Evolutionary conservation across 306 rosid genomes (phyloP).

Genomic region (Sesbania bispinosa): DNA sequence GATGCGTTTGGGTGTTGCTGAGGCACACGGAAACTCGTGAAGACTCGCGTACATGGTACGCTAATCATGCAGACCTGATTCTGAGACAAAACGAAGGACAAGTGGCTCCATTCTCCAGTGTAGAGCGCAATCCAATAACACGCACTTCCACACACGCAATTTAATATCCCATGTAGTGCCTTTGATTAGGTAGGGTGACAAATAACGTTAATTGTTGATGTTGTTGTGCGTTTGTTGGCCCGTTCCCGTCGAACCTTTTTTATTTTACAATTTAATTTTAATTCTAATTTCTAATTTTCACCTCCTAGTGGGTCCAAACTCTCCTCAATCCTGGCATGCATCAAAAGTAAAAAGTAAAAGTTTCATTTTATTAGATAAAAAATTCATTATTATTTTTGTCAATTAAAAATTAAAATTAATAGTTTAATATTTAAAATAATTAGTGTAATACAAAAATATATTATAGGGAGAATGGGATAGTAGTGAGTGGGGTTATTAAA

Average conservation of each 20-base stretch:
- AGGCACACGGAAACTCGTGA: conserved; percentile 1
- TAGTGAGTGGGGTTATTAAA: no score
- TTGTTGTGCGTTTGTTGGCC: not conserved
- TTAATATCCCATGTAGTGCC: not conserved
- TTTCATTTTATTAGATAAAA: not conserved
- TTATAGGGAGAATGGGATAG: no score
- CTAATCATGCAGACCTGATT: not conserved
- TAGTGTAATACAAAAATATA: no score
- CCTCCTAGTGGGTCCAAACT: not conserved
- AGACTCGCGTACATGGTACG: not conserved
- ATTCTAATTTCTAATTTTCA: no score
- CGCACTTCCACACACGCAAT: conserved; percentile 21
- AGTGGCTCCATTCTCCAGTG: conserved; percentile 11
- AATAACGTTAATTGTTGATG: not conserved
- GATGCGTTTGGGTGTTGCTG: not conserved
- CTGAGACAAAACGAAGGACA: not conserved
- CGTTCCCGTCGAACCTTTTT: not conserved
- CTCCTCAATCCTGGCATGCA: not conserved
- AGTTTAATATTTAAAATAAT: no score
- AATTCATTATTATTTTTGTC: not conserved
- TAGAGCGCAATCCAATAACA: conserved; percentile 3
- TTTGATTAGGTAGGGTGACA: not conserved
- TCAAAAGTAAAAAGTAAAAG: not conserved
- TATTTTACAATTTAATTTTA: no score
- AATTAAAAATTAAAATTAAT: no score